Evolutionary conservation across 2,329 filamentous ascomycete species (phyloP).

Genomic region (Monilinia vaccinii-corymbosi): DNA sequence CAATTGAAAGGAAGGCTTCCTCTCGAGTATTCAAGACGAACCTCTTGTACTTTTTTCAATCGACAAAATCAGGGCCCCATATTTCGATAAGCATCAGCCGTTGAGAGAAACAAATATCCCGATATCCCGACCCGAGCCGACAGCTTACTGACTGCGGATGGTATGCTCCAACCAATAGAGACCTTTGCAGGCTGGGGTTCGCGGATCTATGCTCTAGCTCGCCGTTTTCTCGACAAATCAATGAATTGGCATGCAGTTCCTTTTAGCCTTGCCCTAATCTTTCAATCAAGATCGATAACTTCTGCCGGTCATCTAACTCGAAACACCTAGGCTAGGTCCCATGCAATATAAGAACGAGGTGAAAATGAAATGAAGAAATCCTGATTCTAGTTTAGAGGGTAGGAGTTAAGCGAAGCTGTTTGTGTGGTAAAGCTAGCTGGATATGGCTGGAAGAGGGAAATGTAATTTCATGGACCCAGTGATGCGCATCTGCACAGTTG

Average conservation of each 20-base stretch:
- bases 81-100: neutral
- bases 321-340: neutral
- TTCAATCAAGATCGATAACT: conserved; percentile 2
- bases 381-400: neutral
- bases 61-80: neutral
- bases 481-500: neutral
- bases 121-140: conserved; percentile 4
- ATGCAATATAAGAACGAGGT: neutral
- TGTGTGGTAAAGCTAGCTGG: neutral
- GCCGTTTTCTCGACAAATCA: neutral
- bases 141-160: neutral
- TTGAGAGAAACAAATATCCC: conserved; percentile 3
- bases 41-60: neutral
- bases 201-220: neutral
- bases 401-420: neutral
- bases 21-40: too few species aligned
- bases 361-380: neutral
- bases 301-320: neutral
- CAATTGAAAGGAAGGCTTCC: neutral
- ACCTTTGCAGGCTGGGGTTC: neutral
- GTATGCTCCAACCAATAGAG: neutral
- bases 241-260: neutral
- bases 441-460: neutral
- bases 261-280: neutral
- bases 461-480: neutral